These are phyloP conservation scores for Penicillium sclerotiorum DNA, from an alignment of 2,329 filamentous ascomycete genomes.

Conservation along the genomic window DNA sequence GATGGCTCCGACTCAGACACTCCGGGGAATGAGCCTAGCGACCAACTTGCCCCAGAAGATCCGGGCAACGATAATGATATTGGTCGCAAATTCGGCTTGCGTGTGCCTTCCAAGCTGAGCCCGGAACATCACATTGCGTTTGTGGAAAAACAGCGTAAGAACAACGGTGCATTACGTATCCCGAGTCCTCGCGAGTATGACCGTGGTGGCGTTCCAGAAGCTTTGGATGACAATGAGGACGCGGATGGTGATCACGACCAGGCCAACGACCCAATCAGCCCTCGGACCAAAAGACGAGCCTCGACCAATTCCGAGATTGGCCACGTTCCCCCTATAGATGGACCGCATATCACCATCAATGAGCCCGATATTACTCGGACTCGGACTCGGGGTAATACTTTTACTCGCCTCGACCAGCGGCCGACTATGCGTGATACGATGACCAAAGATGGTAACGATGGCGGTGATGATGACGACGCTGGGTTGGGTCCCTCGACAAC, in stretches of 20 bases:
- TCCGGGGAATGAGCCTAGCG: slow-evolving; percentile 24
- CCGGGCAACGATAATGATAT: slow-evolving; percentile 13
- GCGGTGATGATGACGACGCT: slow-evolving; percentile 8
- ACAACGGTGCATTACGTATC: slow-evolving; percentile 78
- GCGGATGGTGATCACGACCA: slow-evolving; percentile 39
- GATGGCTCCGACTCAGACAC: slow-evolving; percentile 31
- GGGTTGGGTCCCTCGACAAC: slow-evolving; percentile 27
- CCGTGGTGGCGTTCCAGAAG: slow-evolving; percentile 71
- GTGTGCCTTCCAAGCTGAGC: slow-evolving; percentile 56
- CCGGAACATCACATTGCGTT: slow-evolving; percentile 86
- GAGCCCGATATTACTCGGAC: slow-evolving; percentile 45
- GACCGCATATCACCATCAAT: slow-evolving; percentile 51
- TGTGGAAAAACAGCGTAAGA: slow-evolving; percentile 77
- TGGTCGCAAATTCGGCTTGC: slow-evolving; percentile 52
- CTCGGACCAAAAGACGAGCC: slow-evolving; percentile 23
- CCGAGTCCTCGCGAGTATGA: slow-evolving; percentile 91
- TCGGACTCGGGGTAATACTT: slow-evolving; percentile 38
- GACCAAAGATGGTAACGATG: slow-evolving; percentile 33
- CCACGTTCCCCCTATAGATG: slow-evolving; percentile 30
- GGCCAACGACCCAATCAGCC: slow-evolving; percentile 22
- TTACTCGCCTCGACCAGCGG: slow-evolving; percentile 43
- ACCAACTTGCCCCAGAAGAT: slow-evolving; percentile 19
- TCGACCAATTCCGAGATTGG: slow-evolving; percentile 24
- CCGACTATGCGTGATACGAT: slow-evolving; percentile 36
- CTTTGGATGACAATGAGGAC: slow-evolving; percentile 53